Conservation (phyloP, 2,329 filamentous ascomycete genomes). For the Colletotrichum sp. region DNA sequence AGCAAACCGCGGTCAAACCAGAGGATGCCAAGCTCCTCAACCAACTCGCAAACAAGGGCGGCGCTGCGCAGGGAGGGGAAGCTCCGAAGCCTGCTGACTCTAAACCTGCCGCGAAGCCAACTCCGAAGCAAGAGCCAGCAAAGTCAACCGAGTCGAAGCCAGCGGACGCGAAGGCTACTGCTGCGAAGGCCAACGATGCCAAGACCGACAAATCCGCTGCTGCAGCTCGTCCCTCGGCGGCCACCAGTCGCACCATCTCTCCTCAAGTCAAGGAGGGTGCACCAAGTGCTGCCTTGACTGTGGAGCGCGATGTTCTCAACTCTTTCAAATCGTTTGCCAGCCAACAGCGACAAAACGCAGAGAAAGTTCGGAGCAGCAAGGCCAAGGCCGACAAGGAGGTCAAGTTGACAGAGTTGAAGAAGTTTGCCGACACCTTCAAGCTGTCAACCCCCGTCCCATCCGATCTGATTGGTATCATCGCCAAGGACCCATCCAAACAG, state of each 20-base stretch:
- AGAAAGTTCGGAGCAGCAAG: slow-evolving; percentile 62
- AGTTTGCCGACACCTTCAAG: slow-evolving; percentile 94
- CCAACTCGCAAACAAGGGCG: slow-evolving; percentile 4
- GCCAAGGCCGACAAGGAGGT: slow-evolving; percentile 82
- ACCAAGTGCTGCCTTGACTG: slow-evolving; percentile 63
- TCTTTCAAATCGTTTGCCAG: slow-evolving; percentile 70
- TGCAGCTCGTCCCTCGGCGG: slow-evolving; percentile 38
- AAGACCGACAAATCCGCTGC: slow-evolving; percentile 23
- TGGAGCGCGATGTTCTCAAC: slow-evolving; percentile 65
- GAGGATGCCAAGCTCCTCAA: slow-evolving; percentile 27
- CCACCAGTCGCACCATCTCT: slow-evolving; percentile 45
- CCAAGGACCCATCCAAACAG: slow-evolving; percentile 95
- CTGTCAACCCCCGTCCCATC: slow-evolving; percentile 89
- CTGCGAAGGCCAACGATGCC: not conserved
- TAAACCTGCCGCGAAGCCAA: slow-evolving; percentile 1
- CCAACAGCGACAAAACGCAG: slow-evolving; percentile 58
- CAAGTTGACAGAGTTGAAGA: slow-evolving; percentile 92
- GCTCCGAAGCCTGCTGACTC: not conserved
- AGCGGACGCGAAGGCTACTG: slow-evolving; percentile 5
- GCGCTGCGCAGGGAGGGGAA: not conserved
- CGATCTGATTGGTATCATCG: slow-evolving; percentile 92
- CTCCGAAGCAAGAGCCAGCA: slow-evolving; percentile 4
- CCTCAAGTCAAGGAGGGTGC: slow-evolving; percentile 43
- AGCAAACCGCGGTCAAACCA: slow-evolving; percentile 39
- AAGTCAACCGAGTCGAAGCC: not conserved